Conservation (phyloP, 306 rosid species). For the Dryas drummondii region DNA sequence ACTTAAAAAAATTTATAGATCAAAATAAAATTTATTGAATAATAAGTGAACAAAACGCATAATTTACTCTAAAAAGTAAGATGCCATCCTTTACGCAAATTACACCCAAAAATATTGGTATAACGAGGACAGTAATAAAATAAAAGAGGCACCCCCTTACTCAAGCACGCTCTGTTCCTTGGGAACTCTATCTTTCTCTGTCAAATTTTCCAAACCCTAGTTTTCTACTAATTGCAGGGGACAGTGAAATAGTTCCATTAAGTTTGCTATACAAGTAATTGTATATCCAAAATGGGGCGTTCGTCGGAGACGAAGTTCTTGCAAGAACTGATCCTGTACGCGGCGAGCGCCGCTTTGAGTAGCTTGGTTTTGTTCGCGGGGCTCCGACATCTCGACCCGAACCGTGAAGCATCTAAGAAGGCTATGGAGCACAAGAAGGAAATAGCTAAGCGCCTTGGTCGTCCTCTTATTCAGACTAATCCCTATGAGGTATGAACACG, state of each 20-base stretch:
- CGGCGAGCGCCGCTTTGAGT: conserved; percentile 94
- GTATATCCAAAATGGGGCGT: conserved; percentile 16
- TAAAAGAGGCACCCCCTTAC: too few species aligned
- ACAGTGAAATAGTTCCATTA: not conserved
- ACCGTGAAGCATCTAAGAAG: conserved; percentile 83
- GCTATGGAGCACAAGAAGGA: conserved; percentile 88
- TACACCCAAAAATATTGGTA: too few species aligned
- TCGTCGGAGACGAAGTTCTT: conserved; percentile 68
- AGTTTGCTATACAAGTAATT: not conserved
- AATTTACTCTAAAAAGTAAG: too few species aligned
- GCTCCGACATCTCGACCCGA: conserved; percentile 83
- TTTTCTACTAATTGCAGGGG: too few species aligned
- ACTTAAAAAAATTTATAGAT: too few species aligned
- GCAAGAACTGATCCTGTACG: conserved; percentile 73
- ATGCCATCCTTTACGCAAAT: too few species aligned
- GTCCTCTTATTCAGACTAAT: conserved; percentile 89
- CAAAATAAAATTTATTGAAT: too few species aligned
- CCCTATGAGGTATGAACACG: conserved; percentile 63
- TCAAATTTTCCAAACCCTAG: too few species aligned
- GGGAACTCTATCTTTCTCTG: too few species aligned
- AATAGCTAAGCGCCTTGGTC: conserved; percentile 90
- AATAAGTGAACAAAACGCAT: too few species aligned
- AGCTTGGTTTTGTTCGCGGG: conserved; percentile 74
- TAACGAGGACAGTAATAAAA: too few species aligned
- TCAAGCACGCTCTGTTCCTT: too few species aligned